phyloP scores from a whole-genome alignment of 176 grass and related monocot genomes.

The Carex myosuroides region DNA sequence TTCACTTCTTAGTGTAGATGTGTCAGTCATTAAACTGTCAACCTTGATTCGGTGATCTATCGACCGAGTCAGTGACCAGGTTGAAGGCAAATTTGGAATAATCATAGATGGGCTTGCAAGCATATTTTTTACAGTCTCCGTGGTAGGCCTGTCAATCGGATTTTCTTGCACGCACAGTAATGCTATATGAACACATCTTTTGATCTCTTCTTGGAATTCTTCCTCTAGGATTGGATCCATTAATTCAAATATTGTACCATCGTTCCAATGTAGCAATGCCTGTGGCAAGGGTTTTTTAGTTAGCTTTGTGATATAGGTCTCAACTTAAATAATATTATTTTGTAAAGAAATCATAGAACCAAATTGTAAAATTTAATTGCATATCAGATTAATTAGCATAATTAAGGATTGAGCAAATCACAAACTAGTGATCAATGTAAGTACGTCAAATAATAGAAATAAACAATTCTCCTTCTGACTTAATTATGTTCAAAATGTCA shows the following conservation, averaged over 20 bases:
- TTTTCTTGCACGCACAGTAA: constrained; percentile 13
- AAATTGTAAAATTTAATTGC: not conserved
- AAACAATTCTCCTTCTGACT: not conserved
- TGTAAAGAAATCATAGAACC: not conserved
- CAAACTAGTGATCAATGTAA: not conserved
- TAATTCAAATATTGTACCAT: not conserved
- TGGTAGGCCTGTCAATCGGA: constrained; percentile 1
- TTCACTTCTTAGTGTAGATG: not conserved
- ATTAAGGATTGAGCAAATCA: not conserved
- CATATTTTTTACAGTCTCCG: constrained; percentile 2
- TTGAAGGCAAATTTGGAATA: not conserved
- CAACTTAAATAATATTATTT: not conserved
- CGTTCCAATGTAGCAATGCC: not conserved
- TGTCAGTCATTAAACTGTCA: not conserved
- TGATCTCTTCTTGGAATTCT: not conserved
- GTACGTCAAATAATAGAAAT: not conserved
- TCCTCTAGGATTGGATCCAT: not conserved
- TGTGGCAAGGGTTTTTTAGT: not conserved
- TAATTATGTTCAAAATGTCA: not conserved
- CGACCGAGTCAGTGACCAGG: not conserved
- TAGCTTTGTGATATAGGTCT: not conserved
- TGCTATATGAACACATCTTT: constrained; percentile 6
- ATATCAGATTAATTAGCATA: not conserved
- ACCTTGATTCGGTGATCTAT: not conserved
- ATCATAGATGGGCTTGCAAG: not conserved